phyloP scores from a whole-genome alignment of 2,329 filamentous ascomycete species.

The Chaetoscypha palmicola region DNA sequence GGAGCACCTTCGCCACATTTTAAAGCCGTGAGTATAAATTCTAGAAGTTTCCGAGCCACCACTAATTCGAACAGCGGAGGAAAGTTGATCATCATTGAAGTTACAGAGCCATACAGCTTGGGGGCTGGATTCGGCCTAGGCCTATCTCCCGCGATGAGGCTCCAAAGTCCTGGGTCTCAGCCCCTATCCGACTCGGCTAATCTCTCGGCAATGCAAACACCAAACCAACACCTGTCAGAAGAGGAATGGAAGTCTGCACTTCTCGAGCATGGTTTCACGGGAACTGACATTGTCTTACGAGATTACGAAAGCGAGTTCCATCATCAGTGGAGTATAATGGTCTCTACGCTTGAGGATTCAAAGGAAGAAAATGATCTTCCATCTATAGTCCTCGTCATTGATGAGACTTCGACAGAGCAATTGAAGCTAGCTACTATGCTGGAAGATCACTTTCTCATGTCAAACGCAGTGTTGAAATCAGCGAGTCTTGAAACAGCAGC shows the following conservation, averaged over 20 bases:
- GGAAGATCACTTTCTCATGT: neutral
- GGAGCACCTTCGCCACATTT: neutral
- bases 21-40: slow-evolving; percentile 1
- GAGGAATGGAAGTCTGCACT: neutral
- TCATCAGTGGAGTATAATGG: neutral
- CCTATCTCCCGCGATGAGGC: neutral
- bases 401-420: neutral
- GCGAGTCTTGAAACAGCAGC: neutral
- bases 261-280: neutral
- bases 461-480: neutral
- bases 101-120: neutral
- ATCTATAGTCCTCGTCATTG: neutral
- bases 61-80: slow-evolving; percentile 1
- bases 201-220: too few species aligned
- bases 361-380: neutral
- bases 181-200: too few species aligned
- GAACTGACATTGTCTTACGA: neutral
- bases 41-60: neutral
- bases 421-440: neutral
- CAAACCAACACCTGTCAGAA: too few species aligned
- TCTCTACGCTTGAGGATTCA: neutral
- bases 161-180: too few species aligned
- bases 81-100: neutral
- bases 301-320: neutral
- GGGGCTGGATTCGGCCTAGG: neutral